Percentiles rank a stretch among this genome's conserved stretches.
Conservation (phyloP, 2,329 filamentous ascomycete genomes). For the Fusarium odoratissimum region DNA sequence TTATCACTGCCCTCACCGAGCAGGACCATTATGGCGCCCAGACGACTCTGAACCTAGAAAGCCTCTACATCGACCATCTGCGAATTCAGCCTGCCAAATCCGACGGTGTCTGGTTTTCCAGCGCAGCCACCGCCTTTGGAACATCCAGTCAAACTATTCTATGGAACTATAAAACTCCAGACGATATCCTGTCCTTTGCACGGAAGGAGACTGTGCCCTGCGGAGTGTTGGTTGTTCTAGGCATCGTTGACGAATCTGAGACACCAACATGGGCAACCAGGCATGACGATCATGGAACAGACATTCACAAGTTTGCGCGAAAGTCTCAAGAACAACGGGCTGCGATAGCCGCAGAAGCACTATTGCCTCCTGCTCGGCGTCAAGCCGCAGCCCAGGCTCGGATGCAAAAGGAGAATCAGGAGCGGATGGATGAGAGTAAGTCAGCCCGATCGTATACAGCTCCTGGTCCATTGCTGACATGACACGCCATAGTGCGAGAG, state of each 20-base stretch:
- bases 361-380: constrained; percentile 57
- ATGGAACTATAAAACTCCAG: constrained; percentile 70
- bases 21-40: constrained; percentile 41
- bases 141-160: constrained; percentile 66
- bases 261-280: constrained; percentile 67
- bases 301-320: constrained; percentile 49
- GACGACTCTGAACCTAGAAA: constrained; percentile 47
- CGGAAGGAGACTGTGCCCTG: constrained; percentile 67
- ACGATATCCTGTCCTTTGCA: constrained; percentile 62
- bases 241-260: constrained; percentile 59
- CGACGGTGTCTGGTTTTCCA: constrained; percentile 67
- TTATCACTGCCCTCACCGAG: constrained; percentile 59
- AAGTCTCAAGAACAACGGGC: constrained; percentile 54
- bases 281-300: constrained; percentile 51
- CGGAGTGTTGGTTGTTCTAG: constrained; percentile 67
- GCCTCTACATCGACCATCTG: constrained; percentile 61
- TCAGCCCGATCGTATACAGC: background rate
- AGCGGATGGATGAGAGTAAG: constrained; percentile 61
- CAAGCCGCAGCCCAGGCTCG: constrained; percentile 56
- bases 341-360: constrained; percentile 57
- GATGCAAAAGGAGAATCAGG: constrained; percentile 55
- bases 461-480: background rate
- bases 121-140: constrained; percentile 65
- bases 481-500: constrained; percentile 54
- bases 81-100: constrained; percentile 49